Evolutionary conservation across 2,329 filamentous ascomycete genomes (phyloP).

Genomic region (Aspergillus sojae): DNA sequence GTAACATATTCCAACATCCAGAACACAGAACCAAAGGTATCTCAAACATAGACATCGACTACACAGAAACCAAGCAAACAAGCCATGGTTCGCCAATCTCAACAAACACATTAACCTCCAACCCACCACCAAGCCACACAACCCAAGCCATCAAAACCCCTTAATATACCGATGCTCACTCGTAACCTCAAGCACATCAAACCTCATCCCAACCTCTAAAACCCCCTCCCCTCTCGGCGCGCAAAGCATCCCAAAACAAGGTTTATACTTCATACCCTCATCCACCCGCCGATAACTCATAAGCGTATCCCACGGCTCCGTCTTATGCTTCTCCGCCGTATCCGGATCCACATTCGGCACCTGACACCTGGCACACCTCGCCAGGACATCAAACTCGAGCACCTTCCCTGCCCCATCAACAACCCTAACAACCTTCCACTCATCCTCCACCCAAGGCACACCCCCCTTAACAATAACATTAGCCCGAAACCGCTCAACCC

Average conservation of each 20-base stretch:
- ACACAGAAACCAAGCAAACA: no score
- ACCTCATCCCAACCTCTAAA: conserved; percentile 59
- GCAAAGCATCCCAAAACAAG: conserved; percentile 69
- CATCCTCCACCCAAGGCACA: conserved; percentile 64
- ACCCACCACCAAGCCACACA: no score
- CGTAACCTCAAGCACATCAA: conserved; percentile 62
- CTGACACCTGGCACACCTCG: conserved; percentile 62
- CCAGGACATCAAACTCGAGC: conserved; percentile 59
- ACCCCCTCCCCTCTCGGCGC: conserved; percentile 59
- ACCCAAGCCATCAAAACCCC: conserved; percentile 29
- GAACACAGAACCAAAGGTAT: no score
- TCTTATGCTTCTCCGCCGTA: conserved; percentile 61
- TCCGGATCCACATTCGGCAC: conserved; percentile 67
- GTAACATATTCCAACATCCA: neutral
- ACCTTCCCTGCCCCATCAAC: conserved; percentile 15
- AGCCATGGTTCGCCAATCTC: no score
- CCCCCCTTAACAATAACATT: conserved; percentile 63
- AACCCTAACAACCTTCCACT: conserved; percentile 61
- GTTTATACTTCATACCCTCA: conserved; percentile 63
- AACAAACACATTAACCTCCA: no score
- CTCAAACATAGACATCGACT: neutral
- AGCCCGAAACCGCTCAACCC: conserved; percentile 64
- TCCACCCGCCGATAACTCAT: conserved; percentile 64
- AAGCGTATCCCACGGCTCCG: conserved; percentile 64
- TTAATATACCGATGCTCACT: conserved; percentile 58